Conservation (phyloP, 1,139 yeast genomes). For the Kodamaea suecica region DNA sequence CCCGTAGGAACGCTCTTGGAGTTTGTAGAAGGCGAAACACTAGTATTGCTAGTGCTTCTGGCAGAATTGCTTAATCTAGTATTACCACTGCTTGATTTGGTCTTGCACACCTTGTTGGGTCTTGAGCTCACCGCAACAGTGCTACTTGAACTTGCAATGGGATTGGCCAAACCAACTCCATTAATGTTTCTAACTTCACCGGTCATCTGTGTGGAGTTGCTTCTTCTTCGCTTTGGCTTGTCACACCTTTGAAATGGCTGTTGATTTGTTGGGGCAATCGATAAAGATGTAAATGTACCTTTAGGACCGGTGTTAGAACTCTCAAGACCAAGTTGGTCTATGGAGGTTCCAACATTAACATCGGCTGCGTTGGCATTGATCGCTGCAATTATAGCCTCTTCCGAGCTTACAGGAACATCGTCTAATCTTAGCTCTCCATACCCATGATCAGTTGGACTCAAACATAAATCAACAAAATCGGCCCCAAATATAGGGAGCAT, state of each 20-base stretch:
- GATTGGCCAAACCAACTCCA: too few relatives aligned
- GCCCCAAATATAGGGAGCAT: slow-evolving; percentile 79
- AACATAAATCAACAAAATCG: slow-evolving; percentile 67
- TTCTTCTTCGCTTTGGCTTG: background rate
- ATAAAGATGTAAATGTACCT: background rate
- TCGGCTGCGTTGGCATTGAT: too few relatives aligned
- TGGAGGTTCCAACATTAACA: too few relatives aligned
- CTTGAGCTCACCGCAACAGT: too few relatives aligned
- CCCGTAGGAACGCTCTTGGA: slow-evolving; percentile 1
- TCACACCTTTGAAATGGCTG: slow-evolving; percentile 1
- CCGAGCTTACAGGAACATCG: slow-evolving; percentile 17
- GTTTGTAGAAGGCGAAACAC: background rate
- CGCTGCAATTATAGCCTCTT: too few relatives aligned
- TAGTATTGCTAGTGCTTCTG: background rate
- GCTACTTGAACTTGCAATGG: too few relatives aligned
- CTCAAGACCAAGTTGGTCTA: too few relatives aligned
- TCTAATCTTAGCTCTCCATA: slow-evolving; percentile 60
- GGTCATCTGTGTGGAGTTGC: background rate
- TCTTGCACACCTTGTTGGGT: too few relatives aligned
- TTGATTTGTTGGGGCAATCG: background rate
- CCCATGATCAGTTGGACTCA: slow-evolving; percentile 61
- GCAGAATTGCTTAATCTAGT: background rate
- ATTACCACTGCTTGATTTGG: background rate
- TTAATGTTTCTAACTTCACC: too few relatives aligned
- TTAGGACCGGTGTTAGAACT: too few relatives aligned